phyloP scores from a whole-genome alignment of 495 filamentous ascomycete genomes.

The Talaromyces stipitatus region DNA sequence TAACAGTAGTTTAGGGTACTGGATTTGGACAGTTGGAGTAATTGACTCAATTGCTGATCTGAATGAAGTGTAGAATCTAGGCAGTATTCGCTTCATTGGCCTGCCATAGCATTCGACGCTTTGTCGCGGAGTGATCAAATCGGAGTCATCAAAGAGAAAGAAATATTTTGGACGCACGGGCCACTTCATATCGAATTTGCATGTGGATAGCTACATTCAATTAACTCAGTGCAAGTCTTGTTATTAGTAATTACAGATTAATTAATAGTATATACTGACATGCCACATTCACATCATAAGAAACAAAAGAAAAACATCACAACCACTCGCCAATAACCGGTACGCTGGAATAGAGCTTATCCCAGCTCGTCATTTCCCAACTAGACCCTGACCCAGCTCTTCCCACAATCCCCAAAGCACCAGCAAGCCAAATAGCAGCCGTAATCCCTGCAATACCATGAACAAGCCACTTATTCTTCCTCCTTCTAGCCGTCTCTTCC shows the following conservation, averaged over 20 bases:
- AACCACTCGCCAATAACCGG: slow-evolving; percentile 46
- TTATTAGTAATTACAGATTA: background rate
- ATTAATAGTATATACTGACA: background rate
- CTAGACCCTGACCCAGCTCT: slow-evolving; percentile 60
- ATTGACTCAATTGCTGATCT: background rate
- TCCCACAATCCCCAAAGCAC: slow-evolving; percentile 70
- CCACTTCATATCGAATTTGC: background rate
- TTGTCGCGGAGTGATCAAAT: background rate
- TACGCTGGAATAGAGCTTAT: slow-evolving; percentile 53
- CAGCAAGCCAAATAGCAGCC: slow-evolving; percentile 67
- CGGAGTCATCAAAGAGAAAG: background rate
- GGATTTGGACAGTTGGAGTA: background rate
- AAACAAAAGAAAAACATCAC: slow-evolving; percentile 12
- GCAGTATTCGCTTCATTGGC: background rate
- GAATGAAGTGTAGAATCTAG: background rate
- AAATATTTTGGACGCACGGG: slow-evolving; percentile 4
- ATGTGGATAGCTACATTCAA: background rate
- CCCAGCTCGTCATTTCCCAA: slow-evolving; percentile 75
- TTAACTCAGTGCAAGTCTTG: background rate
- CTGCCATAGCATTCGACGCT: background rate
- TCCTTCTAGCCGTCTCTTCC: slow-evolving; percentile 33
- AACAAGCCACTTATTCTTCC: slow-evolving; percentile 60
- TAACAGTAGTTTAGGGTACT: background rate
- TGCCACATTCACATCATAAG: background rate
- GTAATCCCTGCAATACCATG: slow-evolving; percentile 53